A percentile compares a stretch with the other conserved stretches of the same genome.
These are phyloP conservation scores for Cyclotella baltica DNA, from an alignment of 108 stramenopile genomes.

Conservation along the genomic window DNA sequence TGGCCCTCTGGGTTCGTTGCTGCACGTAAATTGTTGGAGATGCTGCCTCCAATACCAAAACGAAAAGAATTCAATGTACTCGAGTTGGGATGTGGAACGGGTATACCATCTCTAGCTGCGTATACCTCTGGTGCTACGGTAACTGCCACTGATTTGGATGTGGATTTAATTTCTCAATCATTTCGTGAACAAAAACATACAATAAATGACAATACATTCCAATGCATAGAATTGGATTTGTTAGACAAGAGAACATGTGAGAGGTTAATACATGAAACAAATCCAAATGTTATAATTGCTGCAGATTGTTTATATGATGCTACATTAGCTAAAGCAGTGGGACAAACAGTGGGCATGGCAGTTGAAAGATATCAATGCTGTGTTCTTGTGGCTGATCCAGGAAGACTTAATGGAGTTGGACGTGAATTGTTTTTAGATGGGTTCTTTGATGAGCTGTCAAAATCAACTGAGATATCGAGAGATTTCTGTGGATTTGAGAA, in stretches of 20 bases:
- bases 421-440: neutral
- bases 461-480: neutral
- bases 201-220: neutral
- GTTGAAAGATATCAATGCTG: neutral
- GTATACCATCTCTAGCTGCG: conserved; percentile 6
- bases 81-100: conserved; percentile 11
- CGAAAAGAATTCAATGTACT: neutral
- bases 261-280: neutral
- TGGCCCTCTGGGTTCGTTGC: conserved; percentile 11
- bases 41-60: neutral
- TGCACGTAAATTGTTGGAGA: neutral
- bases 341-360: neutral
- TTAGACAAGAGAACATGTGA: neutral
- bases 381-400: neutral
- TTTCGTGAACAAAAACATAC: neutral
- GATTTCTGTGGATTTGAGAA: neutral
- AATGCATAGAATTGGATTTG: conserved; percentile 5
- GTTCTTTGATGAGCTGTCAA: neutral
- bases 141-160: conserved; percentile 8
- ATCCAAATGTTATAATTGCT: conserved; percentile 5
- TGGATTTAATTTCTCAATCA: neutral
- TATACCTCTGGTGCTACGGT: neutral
- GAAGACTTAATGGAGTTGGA: neutral
- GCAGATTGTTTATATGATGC: conserved; percentile 17
- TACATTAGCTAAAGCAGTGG: conserved; percentile 3